These are phyloP conservation scores for Lagenidium sp. DNA, from an alignment of 352 stramenopile species.

Conservation along the genomic window DNA sequence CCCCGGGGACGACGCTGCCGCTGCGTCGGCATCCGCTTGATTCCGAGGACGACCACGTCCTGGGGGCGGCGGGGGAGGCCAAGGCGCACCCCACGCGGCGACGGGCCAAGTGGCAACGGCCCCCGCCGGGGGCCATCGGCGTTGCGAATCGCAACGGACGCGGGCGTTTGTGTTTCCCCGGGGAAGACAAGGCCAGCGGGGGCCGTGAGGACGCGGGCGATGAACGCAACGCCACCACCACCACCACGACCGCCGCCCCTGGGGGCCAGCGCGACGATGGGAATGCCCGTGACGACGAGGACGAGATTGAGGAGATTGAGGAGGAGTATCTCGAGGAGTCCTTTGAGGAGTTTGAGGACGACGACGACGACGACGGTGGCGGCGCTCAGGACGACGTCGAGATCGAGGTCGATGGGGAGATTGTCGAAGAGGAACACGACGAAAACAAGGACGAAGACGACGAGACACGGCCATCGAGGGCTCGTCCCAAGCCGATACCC, in stretches of 20 bases:
- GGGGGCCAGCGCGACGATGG: background rate
- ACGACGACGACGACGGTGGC: no score
- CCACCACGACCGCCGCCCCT: no score
- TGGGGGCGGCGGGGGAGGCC: background rate
- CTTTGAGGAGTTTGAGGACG: constrained; percentile 75
- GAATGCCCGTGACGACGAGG: background rate
- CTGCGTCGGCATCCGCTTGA: constrained; percentile 5
- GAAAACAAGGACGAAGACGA: background rate
- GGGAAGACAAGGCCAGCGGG: background rate
- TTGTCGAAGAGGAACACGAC: background rate
- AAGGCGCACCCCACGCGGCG: constrained; percentile 2
- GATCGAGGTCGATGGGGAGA: no score
- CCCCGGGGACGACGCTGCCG: constrained; percentile 30
- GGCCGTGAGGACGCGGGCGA: background rate
- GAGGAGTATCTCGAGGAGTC: constrained; percentile 75
- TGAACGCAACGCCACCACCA: background rate
- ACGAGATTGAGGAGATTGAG: constrained; percentile 17
- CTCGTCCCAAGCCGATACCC: no score
- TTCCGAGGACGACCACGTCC: background rate
- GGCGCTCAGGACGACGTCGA: no score
- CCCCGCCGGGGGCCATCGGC: constrained; percentile 2
- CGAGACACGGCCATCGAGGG: background rate
- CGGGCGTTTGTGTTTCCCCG: constrained; percentile 4
- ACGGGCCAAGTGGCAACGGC: constrained; percentile 44
- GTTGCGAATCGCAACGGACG: constrained; percentile 11